phyloP scores from a whole-genome alignment of 306 rosid species.

The Leucaena leucocephala region DNA sequence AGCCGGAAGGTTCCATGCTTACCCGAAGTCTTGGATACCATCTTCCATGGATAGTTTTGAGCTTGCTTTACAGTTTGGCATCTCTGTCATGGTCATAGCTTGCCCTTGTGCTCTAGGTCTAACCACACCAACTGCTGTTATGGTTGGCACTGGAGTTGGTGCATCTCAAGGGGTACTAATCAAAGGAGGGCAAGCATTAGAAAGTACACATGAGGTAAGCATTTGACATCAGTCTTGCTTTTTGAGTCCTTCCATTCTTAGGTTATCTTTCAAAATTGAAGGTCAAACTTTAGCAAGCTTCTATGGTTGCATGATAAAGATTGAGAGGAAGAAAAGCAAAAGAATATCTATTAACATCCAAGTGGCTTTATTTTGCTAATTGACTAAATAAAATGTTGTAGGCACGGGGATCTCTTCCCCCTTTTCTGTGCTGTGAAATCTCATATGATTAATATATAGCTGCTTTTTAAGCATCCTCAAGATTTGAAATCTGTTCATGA shows the following conservation, averaged over 20 bases:
- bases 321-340: constrained; percentile 14
- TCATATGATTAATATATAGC: not conserved
- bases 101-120: constrained; percentile 98
- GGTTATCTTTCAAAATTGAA: not conserved
- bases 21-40: constrained; percentile 83
- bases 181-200: constrained; percentile 94
- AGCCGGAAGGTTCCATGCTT: constrained; percentile 66
- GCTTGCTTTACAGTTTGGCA: constrained; percentile 93
- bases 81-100: constrained; percentile 94
- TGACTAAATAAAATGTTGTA: not conserved
- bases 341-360: not conserved
- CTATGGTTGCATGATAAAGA: not conserved
- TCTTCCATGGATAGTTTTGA: constrained; percentile 83
- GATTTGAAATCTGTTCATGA: constrained; percentile 24
- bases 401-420: not conserved
- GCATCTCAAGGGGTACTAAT: constrained; percentile 90
- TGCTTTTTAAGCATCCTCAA: not conserved
- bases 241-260: constrained; percentile 21
- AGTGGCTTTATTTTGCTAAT: not conserved
- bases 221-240: constrained; percentile 16
- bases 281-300: not conserved
- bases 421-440: constrained; percentile 13
- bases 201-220: constrained; percentile 81
- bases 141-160: constrained; percentile 98
- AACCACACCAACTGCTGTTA: constrained; percentile 91